Base-by-base conservation (phyloP, 2,329 filamentous ascomycete species). In the Arthroderma uncinatum region DNA sequence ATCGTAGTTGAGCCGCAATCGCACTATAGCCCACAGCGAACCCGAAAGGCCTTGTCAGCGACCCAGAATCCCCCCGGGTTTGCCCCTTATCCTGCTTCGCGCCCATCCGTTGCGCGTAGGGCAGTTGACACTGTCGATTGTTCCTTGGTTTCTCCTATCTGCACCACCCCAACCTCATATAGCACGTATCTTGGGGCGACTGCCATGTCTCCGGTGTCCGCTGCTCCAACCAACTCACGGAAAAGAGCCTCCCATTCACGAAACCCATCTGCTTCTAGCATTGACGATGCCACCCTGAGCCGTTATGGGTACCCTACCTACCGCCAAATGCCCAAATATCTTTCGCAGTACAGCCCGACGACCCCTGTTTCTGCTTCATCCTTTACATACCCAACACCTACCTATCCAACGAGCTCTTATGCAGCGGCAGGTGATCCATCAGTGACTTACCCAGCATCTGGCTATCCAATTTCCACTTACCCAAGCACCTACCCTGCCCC, bases 301-400 rank as follows among this genome's bases (percentile, higher is more conserved):
- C 84, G 83, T 63, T 92, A 84, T 72, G 86, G 85, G 59, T 94
- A 89, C 74, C 86, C 89, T n/a, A 87, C 87, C 50, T 95, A 93
- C 73, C 85, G 86, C 58, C 84, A 87, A 65, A 79, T 89, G 70
- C 85, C 87, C 33, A 75, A 73, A 62, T 82, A 80, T 62, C 70
- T 77, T 58, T 60, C 70, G 14, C 72, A 76, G 54, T 66, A 67
- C n/a, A 68, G 71, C n/a, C 68, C 71, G 36, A 68, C 70, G 16
- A 69, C 68, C 23, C 68, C 73, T 10, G 66, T 68, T 25, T 73
- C 68, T 2, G 65, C 75, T 65, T 66, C 71, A 33, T 74, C 66
- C 60, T 71, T 70, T 63, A 68, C 67, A 53, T 73, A 68, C 63
- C 72, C 65, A 19, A 50, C 44, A 16, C 53, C 53, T 10, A 63